phyloP scores from a whole-genome alignment of 1,139 yeast species.

The Candida sanyaensis region DNA sequence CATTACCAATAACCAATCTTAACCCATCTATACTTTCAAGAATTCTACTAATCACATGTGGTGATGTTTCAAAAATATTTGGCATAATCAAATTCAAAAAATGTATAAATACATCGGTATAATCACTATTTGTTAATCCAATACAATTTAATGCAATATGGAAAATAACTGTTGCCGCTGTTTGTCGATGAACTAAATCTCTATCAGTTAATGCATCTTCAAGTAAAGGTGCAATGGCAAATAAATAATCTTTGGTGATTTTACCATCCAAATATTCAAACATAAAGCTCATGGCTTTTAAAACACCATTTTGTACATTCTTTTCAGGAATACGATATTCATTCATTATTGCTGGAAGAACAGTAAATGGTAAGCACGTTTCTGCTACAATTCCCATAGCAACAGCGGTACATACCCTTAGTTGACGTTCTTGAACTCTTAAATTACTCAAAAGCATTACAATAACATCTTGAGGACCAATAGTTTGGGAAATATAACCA shows the following conservation, averaged over 20 bases:
- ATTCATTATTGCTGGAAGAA: slow-evolving; percentile 94
- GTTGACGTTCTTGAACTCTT: slow-evolving; percentile 92
- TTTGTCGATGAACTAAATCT: slow-evolving; percentile 92
- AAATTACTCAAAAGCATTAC: slow-evolving; percentile 83
- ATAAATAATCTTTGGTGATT: slow-evolving; percentile 78
- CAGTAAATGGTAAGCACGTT: slow-evolving; percentile 90
- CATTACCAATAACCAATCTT: slow-evolving; percentile 74
- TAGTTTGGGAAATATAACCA: slow-evolving; percentile 87
- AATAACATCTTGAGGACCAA: slow-evolving; percentile 95
- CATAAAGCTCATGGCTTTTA: slow-evolving; percentile 89
- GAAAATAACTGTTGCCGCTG: slow-evolving; percentile 86
- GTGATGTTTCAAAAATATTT: slow-evolving; percentile 88
- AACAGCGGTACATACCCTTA: slow-evolving; percentile 96
- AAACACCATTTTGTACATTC: slow-evolving; percentile 93
- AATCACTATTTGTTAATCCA: slow-evolving; percentile 76
- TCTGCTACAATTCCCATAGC: slow-evolving; percentile 98
- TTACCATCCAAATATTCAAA: slow-evolving; percentile 86
- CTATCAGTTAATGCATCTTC: slow-evolving; percentile 92
- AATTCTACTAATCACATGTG: slow-evolving; percentile 86
- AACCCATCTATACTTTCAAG: slow-evolving; percentile 80
- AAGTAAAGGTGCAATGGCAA: slow-evolving; percentile 75
- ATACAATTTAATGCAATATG: slow-evolving; percentile 80
- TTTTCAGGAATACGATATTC: slow-evolving; percentile 92
- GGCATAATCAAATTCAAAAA: slow-evolving; percentile 76
- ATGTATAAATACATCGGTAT: slow-evolving; percentile 62